Conservation (phyloP, 1,139 yeast species). For the Saccharomyces pastorianus region DNA sequence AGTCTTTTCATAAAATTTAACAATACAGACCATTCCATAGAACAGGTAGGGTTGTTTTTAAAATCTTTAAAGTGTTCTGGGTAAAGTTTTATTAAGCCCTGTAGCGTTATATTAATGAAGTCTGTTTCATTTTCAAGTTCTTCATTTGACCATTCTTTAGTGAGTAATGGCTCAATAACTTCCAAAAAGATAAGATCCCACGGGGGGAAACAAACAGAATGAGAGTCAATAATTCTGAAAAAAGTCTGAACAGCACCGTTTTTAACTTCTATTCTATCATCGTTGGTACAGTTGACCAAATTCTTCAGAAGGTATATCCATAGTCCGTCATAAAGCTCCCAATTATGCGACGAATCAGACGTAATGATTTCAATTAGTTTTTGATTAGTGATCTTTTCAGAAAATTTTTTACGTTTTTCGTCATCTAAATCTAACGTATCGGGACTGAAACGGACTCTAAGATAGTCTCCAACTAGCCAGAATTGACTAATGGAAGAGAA, state of each 20-base stretch:
- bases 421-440: slow-evolving; percentile 5
- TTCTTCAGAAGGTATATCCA: slow-evolving; percentile 61
- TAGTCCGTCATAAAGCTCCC: slow-evolving; percentile 31
- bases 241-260: slow-evolving; percentile 86
- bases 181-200: slow-evolving; percentile 51
- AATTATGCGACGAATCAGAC: slow-evolving; percentile 7
- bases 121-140: slow-evolving; percentile 21
- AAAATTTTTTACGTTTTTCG: slow-evolving; percentile 5
- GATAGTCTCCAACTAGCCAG: slow-evolving; percentile 80
- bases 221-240: slow-evolving; percentile 75
- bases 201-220: slow-evolving; percentile 49
- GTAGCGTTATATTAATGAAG: slow-evolving; percentile 27
- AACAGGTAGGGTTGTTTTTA: slow-evolving; percentile 3
- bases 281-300: slow-evolving; percentile 55
- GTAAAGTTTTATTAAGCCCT: slow-evolving; percentile 32
- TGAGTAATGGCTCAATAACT: slow-evolving; percentile 39
- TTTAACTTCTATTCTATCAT: slow-evolving; percentile 68
- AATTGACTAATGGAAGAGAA: slow-evolving; percentile 86
- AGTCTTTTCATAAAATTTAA: slow-evolving; percentile 17
- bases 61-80: slow-evolving; percentile 23
- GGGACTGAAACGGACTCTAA: slow-evolving; percentile 33
- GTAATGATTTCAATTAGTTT: slow-evolving; percentile 12
- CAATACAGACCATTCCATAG: slow-evolving; percentile 22
- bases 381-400: slow-evolving; percentile 7
- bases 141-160: slow-evolving; percentile 18